Percentiles rank a stretch among this genome's conserved stretches.
Evolutionary conservation across 2,329 filamentous ascomycete species (phyloP).

Genomic region (Fusarium goolgardi): DNA sequence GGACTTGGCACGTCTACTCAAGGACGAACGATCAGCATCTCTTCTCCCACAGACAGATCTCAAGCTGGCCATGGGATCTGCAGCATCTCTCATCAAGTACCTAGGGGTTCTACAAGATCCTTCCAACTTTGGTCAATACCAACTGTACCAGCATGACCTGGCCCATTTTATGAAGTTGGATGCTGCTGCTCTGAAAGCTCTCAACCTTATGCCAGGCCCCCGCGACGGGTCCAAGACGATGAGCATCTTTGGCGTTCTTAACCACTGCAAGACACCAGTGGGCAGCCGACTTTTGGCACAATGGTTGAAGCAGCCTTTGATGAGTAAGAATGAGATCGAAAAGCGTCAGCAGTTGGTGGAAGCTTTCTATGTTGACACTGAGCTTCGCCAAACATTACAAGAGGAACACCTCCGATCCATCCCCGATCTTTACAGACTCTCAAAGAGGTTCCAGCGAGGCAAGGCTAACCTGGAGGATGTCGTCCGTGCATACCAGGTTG

Average conservation of each 20-base stretch:
- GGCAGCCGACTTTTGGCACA: conserved; percentile 91
- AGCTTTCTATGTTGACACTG: conserved; percentile 92
- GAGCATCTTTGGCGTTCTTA: conserved; percentile 93
- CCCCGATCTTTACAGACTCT: conserved; percentile 91
- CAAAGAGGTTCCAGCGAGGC: conserved; percentile 94
- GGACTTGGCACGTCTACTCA: conserved; percentile 86
- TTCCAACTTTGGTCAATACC: conserved; percentile 96
- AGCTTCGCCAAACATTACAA: conserved; percentile 94
- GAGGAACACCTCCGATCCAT: conserved; percentile 94
- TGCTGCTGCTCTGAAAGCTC: conserved; percentile 89
- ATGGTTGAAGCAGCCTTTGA: conserved; percentile 97
- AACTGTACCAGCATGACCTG: conserved; percentile 95
- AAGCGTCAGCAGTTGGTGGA: conserved; percentile 94
- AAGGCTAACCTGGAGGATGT: conserved; percentile 95
- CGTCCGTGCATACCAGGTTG: conserved; percentile 92
- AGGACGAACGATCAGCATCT: conserved; percentile 82
- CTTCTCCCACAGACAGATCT: conserved; percentile 89
- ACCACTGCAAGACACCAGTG: conserved; percentile 97
- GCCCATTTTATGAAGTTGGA: conserved; percentile 99
- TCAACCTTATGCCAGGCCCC: conserved; percentile 97
- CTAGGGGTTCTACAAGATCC: conserved; percentile 89
- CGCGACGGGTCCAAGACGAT: conserved; percentile 97
- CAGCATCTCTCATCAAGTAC: conserved; percentile 94
- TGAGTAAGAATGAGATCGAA: conserved; percentile 90
- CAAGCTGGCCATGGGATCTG: conserved; percentile 95